Conservation (phyloP, 2,329 filamentous ascomycete species). For the Juglanconis oblonga region DNA sequence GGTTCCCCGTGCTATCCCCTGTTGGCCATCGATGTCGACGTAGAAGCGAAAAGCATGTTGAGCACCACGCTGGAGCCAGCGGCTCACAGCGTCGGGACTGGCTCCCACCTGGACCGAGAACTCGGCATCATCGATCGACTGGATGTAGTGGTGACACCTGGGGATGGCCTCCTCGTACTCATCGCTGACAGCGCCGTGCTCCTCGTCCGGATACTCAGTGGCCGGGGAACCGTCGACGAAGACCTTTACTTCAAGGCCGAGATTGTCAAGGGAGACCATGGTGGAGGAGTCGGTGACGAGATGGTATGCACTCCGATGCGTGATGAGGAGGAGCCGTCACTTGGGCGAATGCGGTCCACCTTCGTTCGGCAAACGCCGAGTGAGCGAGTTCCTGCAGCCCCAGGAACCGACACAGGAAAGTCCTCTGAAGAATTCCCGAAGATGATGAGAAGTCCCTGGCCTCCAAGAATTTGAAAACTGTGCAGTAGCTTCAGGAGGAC, state of each 20-base stretch:
- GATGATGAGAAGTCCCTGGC: no score
- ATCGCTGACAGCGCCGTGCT: conserved; percentile 5
- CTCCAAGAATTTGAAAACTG: no score
- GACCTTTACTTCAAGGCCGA: conserved; percentile 1
- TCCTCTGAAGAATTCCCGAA: no score
- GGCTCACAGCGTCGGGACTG: not conserved
- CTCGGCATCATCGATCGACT: conserved; percentile 25
- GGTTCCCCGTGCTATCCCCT: fast-evolving
- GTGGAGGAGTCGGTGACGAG: not conserved
- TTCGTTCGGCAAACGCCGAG: no score
- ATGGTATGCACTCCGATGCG: no score
- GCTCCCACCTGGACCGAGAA: conserved; percentile 21
- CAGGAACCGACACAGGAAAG: no score
- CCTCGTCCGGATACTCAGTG: conserved; percentile 1
- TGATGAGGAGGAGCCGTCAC: no score
- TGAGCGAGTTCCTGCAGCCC: no score
- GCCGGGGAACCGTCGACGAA: not conserved
- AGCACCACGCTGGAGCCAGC: not conserved
- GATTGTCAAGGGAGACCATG: conserved; percentile 3
- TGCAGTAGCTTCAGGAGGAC: no score
- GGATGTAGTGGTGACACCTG: conserved; percentile 24
- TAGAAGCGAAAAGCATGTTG: not conserved
- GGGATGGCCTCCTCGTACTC: not conserved
- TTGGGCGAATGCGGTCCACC: no score
- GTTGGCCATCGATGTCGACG: not conserved